Conservation (phyloP, 2,329 filamentous ascomycete genomes). For the Ophiostoma angusticollis region DNA sequence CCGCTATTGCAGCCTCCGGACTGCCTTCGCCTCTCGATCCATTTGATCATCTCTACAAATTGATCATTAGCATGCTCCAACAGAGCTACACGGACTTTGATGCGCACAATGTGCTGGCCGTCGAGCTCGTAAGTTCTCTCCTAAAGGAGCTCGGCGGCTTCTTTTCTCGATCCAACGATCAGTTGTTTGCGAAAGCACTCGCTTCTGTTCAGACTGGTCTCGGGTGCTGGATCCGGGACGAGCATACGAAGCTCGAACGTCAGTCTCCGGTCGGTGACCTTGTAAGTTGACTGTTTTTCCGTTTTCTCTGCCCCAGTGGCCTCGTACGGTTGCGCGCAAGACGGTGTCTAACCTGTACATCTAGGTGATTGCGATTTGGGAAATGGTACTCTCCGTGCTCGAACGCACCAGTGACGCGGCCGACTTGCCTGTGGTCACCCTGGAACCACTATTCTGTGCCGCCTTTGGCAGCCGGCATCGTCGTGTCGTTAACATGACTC, state of each 20-base stretch:
- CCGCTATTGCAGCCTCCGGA: constrained; percentile 24
- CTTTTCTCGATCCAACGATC: constrained; percentile 32
- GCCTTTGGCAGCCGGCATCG: constrained; percentile 46
- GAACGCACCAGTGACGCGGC: constrained; percentile 23
- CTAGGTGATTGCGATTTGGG: constrained; percentile 39
- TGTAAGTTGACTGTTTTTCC: constrained; percentile 27
- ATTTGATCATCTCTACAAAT: constrained; percentile 52
- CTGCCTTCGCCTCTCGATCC: constrained; percentile 41
- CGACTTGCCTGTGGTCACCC: constrained; percentile 32
- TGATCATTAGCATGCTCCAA: constrained; percentile 40
- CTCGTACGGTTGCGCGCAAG: no score
- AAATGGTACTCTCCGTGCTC: constrained; percentile 30
- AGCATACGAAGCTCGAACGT: constrained; percentile 28
- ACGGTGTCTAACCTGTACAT: no score
- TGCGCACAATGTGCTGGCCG: constrained; percentile 14
- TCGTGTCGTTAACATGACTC: constrained; percentile 37
- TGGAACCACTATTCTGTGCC: constrained; percentile 43
- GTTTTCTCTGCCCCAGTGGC: constrained; percentile 2
- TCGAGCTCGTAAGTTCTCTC: constrained; percentile 28
- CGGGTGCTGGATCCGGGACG: constrained; percentile 51
- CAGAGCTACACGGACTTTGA: constrained; percentile 34
- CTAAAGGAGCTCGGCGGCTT: constrained; percentile 42
- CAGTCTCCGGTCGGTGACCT: constrained; percentile 27
- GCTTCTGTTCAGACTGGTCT: constrained; percentile 49
- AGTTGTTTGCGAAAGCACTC: constrained; percentile 43